Base-by-base conservation (phyloP, 371 early-diverging fungal genomes). In the Mucor racemosus region DNA sequence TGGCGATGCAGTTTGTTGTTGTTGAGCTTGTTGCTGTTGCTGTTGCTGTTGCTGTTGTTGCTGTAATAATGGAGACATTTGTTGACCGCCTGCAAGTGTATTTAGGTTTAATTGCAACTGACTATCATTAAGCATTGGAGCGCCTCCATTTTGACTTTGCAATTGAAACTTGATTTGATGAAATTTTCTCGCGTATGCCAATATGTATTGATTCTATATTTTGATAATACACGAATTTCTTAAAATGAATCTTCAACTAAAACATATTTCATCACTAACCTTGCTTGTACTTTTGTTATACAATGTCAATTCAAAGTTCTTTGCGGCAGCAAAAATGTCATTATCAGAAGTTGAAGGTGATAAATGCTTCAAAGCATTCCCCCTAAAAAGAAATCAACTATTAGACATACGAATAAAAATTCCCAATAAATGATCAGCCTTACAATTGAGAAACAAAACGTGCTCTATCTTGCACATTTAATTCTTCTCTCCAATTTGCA, bases 1-100 rank as follows among this genome's bases (percentile, higher is more conserved):
- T 13, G 75, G 74, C 1, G 59, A 75, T 17, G 88, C 78, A 1
- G 86, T 84, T 14, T 83, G 78, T 33, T 83, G 78, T 33, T 73
- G 71, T 14, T 90, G 91, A 13, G 88, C 76, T 13, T 69, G 65
- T n/a, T 80, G 73, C 36, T 46, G 26, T 68, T 64, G 58, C 35
- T 68, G 68, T 14, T 65, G 68, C 8, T 71, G 67, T 31, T 65
- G 73, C 35, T 68, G 69, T 17, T 66, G 69, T 13, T 66, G 69
- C 10, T 69, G 80, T n/a, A 84, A 21, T 87, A 60, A 84, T 60
- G 50, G 74, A 1, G 77, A 75, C 64, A 75, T 73, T 66, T 77
- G 77, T 53, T 78, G 78, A 4, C 67, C 67, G 19, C 69, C 68
- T 10, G 63, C 66, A 53, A 75, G 54, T n/a, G 66, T 64, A 21